A percentile compares a stretch with the other conserved stretches of the same genome.
These are phyloP conservation scores for Candolleomyces efflorescens DNA, from an alignment of 768 basidiomycete genomes.

Conservation along the genomic window DNA sequence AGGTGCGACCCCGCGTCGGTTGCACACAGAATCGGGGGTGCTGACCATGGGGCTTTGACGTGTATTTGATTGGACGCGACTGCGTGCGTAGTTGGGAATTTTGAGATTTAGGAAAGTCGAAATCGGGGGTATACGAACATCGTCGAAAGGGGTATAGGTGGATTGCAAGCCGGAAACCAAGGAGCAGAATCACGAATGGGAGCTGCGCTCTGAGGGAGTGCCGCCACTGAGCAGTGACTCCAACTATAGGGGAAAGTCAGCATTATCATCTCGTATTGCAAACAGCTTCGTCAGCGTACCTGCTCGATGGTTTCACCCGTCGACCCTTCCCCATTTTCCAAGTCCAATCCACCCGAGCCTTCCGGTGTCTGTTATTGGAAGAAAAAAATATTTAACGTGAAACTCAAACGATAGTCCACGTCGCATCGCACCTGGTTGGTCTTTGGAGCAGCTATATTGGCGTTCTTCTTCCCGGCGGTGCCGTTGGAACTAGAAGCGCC, in stretches of 20 bases:
- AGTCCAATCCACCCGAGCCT: neutral
- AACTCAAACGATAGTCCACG: neutral
- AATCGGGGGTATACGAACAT: neutral
- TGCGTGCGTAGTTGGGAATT: neutral
- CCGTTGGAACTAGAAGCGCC: conserved; percentile 11
- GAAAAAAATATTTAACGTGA: neutral
- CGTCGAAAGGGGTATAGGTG: neutral
- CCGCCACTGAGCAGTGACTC: neutral
- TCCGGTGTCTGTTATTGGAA: neutral
- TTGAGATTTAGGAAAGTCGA: neutral
- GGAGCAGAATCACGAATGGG: neutral
- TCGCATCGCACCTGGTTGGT: neutral
- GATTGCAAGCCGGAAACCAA: neutral
- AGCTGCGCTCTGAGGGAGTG: neutral
- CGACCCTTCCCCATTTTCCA: neutral
- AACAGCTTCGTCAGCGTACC: neutral
- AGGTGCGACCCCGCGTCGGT: neutral
- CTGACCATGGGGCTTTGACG: neutral
- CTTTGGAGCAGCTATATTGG: conserved; percentile 4
- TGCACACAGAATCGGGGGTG: neutral
- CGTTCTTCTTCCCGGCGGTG: conserved; percentile 17
- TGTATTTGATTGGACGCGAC: neutral
- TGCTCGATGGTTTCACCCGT: neutral
- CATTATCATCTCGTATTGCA: neutral
- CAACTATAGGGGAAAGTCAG: neutral